Percentiles rank a stretch among this genome's conserved stretches.
phyloP scores from a whole-genome alignment of 1,284 basidiomycete species.

The Butyriboletus appendiculatus region DNA sequence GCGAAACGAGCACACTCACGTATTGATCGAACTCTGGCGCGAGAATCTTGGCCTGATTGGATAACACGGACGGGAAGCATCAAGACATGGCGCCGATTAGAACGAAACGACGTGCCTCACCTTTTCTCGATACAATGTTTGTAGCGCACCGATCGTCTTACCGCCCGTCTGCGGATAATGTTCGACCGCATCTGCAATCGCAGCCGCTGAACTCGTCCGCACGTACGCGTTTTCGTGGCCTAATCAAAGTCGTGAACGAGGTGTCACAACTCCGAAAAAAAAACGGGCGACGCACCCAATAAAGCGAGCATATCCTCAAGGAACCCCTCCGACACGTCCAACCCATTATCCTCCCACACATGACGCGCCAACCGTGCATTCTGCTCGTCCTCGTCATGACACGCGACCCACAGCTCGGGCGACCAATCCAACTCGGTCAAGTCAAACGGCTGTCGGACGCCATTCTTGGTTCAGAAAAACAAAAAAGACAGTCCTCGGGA shows the following conservation, averaged over 20 bases:
- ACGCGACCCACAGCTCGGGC: conserved; percentile 86
- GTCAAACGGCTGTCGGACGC: conserved; percentile 75
- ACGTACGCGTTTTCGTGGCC: conserved; percentile 85
- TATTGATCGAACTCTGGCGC: conserved; percentile 91
- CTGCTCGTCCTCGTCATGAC: conserved; percentile 92
- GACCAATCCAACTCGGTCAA: conserved; percentile 95
- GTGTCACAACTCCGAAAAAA: background rate
- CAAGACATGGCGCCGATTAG: background rate
- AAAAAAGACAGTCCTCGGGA: no score
- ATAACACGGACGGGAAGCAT: background rate
- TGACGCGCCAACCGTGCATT: conserved; percentile 83
- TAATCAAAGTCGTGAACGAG: conserved; percentile 29
- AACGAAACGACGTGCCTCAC: conserved; percentile 35
- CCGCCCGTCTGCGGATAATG: conserved; percentile 72
- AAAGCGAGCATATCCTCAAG: conserved; percentile 64
- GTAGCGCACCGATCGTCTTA: conserved; percentile 50
- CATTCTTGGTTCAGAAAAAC: conserved; percentile 29
- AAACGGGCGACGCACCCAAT: conserved; percentile 58
- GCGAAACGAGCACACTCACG: conserved; percentile 45
- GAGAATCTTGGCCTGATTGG: conserved; percentile 72
- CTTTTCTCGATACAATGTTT: conserved; percentile 85
- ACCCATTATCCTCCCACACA: conserved; percentile 95
- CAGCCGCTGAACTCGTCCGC: conserved; percentile 69
- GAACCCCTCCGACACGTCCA: conserved; percentile 84
- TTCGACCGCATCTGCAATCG: conserved; percentile 79